These are phyloP conservation scores for Colletotrichum siamense DNA, from an alignment of 2,329 filamentous ascomycete species.

Conservation along the genomic window DNA sequence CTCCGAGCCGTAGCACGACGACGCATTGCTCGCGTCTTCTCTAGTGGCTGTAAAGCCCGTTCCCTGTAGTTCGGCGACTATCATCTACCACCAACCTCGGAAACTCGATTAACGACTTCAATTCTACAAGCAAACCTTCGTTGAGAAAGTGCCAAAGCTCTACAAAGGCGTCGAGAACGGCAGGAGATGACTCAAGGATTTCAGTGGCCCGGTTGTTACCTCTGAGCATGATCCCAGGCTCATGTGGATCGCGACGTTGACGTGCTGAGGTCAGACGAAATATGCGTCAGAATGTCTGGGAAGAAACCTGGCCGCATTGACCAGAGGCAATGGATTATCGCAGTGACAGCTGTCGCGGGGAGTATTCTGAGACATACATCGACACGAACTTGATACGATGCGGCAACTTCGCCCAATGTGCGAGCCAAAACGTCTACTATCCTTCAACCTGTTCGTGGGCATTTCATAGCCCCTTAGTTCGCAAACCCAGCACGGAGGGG, in stretches of 20 bases:
- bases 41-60: background rate
- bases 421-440: background rate
- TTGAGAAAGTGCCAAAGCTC: background rate
- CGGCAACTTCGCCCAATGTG: background rate
- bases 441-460: background rate
- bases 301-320: background rate
- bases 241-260: background rate
- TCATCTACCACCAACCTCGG: background rate
- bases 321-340: background rate
- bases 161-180: background rate
- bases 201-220: background rate
- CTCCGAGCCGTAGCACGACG: background rate
- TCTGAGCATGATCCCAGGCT: background rate
- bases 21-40: background rate
- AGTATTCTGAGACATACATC: constrained; percentile 2
- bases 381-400: constrained; percentile 8
- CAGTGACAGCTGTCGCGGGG: constrained; percentile 2
- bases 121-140: background rate
- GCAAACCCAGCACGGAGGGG: background rate
- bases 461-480: background rate
- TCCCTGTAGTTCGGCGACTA: background rate
- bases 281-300: background rate
- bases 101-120: background rate
- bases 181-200: background rate
- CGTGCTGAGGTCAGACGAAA: background rate